A percentile compares a stretch with the other conserved stretches of the same genome.
phyloP scores from a whole-genome alignment of 2,329 filamentous ascomycete species.

The Alternaria longipes region DNA sequence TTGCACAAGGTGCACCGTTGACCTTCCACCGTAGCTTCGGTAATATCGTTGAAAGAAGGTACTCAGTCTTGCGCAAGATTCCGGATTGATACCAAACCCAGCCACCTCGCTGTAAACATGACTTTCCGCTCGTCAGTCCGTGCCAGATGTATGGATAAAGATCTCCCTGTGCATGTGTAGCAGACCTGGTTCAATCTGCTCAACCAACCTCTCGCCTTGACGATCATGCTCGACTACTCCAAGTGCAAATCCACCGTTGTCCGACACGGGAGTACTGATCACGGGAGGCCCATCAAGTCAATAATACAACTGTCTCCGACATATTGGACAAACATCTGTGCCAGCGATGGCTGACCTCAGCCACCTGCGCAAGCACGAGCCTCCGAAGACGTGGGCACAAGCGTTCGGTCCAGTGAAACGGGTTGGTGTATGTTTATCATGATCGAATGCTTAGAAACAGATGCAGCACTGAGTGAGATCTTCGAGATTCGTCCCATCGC shows the following conservation, averaged over 20 bases:
- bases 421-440: not conserved
- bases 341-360: not conserved
- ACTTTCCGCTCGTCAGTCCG: not conserved
- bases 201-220: not conserved
- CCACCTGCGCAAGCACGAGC: not conserved
- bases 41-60: not conserved
- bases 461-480: not conserved
- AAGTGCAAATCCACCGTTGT: not conserved
- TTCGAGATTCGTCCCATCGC: not conserved
- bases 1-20: not conserved
- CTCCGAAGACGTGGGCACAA: not conserved
- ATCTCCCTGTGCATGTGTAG: not conserved
- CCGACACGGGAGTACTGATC: not conserved
- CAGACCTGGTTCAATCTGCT: not conserved
- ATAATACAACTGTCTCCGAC: not conserved
- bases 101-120: not conserved
- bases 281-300: not conserved
- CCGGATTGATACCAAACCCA: not conserved
- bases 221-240: not conserved
- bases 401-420: not conserved
- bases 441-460: not conserved
- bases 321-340: not conserved
- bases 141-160: fast-evolving
- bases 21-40: not conserved
- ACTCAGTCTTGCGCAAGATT: not conserved